Conservation (phyloP, 805 yeast species). For the Isabelozyma rhagii region DNA sequence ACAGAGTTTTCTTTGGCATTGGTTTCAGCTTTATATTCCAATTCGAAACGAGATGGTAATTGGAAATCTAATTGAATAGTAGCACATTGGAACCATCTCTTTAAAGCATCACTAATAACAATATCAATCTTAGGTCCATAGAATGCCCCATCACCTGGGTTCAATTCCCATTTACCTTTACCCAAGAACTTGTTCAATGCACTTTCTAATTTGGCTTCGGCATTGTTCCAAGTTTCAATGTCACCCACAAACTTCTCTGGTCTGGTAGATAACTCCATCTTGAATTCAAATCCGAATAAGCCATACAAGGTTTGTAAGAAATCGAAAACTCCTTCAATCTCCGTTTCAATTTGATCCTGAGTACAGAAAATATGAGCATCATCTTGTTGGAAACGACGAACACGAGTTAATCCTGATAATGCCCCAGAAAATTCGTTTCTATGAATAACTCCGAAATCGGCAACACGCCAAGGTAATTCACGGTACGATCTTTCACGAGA, state of each 20-base stretch:
- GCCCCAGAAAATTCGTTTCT: slow-evolving; percentile 97
- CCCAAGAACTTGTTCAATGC: slow-evolving; percentile 75
- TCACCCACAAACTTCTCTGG: slow-evolving; percentile 97
- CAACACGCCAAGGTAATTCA: slow-evolving; percentile 98
- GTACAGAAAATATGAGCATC: slow-evolving; percentile 98
- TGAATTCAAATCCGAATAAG: slow-evolving; percentile 89
- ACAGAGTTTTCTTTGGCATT: slow-evolving; percentile 56
- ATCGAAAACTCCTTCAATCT: slow-evolving; percentile 80
- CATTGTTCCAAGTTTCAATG: slow-evolving; percentile 87
- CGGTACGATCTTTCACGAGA: slow-evolving; percentile 92
- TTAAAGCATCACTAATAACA: slow-evolving; percentile 89
- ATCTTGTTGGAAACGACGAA: slow-evolving; percentile 98
- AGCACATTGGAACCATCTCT: slow-evolving; percentile 98
- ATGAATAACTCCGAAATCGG: slow-evolving; percentile 96
- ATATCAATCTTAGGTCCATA: slow-evolving; percentile 96
- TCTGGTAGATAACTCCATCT: slow-evolving; percentile 95
- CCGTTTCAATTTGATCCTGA: slow-evolving; percentile 82
- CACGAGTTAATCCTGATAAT: slow-evolving; percentile 85
- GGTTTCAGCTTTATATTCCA: slow-evolving; percentile 69
- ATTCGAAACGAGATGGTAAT: slow-evolving; percentile 88
- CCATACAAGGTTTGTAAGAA: slow-evolving; percentile 85
- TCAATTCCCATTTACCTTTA: slow-evolving; percentile 89
- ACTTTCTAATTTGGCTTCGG: slow-evolving; percentile 78
- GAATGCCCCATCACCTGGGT: slow-evolving; percentile 97
- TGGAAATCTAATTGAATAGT: slow-evolving; percentile 99